Conservation (phyloP, 2,329 filamentous ascomycete species). For the Apiospora kogelbergensis region DNA sequence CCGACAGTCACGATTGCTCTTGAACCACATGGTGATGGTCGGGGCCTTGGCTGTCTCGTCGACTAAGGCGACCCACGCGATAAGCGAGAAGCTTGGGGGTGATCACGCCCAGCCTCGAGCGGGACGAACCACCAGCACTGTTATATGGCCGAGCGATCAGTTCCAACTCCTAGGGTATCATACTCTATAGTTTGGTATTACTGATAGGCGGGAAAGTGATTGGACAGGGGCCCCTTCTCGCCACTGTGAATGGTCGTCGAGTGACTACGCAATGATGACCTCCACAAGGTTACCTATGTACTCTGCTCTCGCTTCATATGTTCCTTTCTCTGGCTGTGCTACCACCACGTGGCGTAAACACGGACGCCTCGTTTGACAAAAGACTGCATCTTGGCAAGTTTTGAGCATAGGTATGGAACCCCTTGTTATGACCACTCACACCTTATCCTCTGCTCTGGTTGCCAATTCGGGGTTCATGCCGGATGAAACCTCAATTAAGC, state of each 20-base stretch:
- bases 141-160: neutral
- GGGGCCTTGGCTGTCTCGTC: neutral
- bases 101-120: neutral
- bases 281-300: neutral
- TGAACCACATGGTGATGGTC: neutral
- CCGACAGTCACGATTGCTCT: neutral
- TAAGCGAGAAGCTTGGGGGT: neutral
- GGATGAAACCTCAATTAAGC: neutral
- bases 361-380: neutral
- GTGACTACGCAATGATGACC: neutral
- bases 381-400: neutral
- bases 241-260: neutral
- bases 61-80: neutral
- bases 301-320: neutral
- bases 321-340: neutral
- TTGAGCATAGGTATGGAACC: neutral
- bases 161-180: neutral
- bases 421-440: neutral
- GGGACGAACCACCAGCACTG: neutral
- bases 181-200: too few species aligned
- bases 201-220: neutral
- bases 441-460: neutral
- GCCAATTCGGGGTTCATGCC: neutral
- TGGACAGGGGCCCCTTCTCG: neutral
- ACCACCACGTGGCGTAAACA: neutral